phyloP scores from a whole-genome alignment of 129 eudicot species.

The Artemisia annua region DNA sequence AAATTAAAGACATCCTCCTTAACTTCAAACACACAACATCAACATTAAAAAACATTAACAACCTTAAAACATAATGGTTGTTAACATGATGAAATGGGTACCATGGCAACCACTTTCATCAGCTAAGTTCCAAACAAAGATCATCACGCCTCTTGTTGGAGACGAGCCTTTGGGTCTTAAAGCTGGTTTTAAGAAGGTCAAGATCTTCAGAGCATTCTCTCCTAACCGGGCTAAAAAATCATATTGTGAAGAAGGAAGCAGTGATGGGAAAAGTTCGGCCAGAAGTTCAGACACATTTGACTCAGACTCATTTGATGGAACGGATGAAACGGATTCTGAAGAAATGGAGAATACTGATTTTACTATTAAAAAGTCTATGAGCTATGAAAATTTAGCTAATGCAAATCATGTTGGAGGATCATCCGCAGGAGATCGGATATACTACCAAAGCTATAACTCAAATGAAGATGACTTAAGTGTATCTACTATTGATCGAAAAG shows the following conservation, averaged over 20 bases:
- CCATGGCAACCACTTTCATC: slow-evolving; percentile 60
- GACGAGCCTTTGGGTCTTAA: slow-evolving; percentile 5
- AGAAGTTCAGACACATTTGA: slow-evolving; percentile 53
- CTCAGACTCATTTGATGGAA: slow-evolving; percentile 52
- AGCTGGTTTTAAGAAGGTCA: slow-evolving; percentile 6
- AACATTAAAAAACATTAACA: background rate
- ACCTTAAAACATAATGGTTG: slow-evolving; percentile 34
- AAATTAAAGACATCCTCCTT: background rate
- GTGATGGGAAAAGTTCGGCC: slow-evolving; percentile 50
- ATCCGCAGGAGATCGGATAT: slow-evolving; percentile 38
- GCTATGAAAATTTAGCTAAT: slow-evolving; percentile 53
- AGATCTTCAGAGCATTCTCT: slow-evolving; percentile 34
- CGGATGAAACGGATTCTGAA: slow-evolving; percentile 50
- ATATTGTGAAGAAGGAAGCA: slow-evolving; percentile 50
- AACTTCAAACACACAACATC: slow-evolving; percentile 13
- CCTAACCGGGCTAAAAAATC: slow-evolving; percentile 48
- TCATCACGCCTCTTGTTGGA: slow-evolving; percentile 1
- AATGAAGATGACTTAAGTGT: slow-evolving; percentile 25
- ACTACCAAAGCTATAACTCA: slow-evolving; percentile 31
- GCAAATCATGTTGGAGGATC: background rate
- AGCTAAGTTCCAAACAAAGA: slow-evolving; percentile 43
- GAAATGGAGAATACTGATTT: slow-evolving; percentile 41
- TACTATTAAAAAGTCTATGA: slow-evolving; percentile 35
- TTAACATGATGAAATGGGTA: slow-evolving; percentile 69
- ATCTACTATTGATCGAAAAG: slow-evolving; percentile 26